Evolutionary conservation across 2,329 filamentous ascomycete genomes (phyloP), one percentile per base, ranked within the genome.

Genomic region (Cadophora gregata): DNA sequence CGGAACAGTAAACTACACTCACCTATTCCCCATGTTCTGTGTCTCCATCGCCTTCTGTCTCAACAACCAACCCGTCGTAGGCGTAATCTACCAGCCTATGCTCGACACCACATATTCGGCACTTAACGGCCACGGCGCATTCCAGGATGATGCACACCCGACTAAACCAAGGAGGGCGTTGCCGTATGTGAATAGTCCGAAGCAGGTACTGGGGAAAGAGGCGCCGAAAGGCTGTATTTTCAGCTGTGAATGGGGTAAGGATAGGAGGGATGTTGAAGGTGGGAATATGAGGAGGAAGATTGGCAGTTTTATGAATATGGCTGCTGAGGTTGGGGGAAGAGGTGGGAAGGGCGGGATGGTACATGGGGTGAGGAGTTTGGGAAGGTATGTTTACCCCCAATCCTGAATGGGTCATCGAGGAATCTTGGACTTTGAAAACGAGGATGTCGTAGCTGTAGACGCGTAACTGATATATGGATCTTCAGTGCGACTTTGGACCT

Each of bases 11-110:
- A 93, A 93, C 81, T 93, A 91, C 79, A 92, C 90, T 33, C 91
- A 93, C 77, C 83, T 92, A 6, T 93, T 92, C 75, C 90, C 90
- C 66, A 92, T 93, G 88, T 93, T 92, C 79, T 93, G 91, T 77
- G 88, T 93, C 51, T 92, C 89, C 42, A 93, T 93, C 73, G 90
- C 84, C 59, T 88, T 93, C 74, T 81, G 90, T 27, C 75, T 91
- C 63, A 78, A 84, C 21, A 82, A 84, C 7, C 78, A 81, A 31
- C 89, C 91, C 2, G 78, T 89, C 1, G 85, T 93, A 60, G 91
- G 91, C 24, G 85, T 93, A 55, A 89, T 93, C 74, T 87, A 90
- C 73, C 90, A 90, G 0, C 91, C 91, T 0, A 88, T 93, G 70
- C 81, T 91, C 16, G 80, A 85, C 73, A 89, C 92, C 70, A 82